Conservation (phyloP, 768 basidiomycete species). For the Xerocomellus chrysenteron region DNA sequence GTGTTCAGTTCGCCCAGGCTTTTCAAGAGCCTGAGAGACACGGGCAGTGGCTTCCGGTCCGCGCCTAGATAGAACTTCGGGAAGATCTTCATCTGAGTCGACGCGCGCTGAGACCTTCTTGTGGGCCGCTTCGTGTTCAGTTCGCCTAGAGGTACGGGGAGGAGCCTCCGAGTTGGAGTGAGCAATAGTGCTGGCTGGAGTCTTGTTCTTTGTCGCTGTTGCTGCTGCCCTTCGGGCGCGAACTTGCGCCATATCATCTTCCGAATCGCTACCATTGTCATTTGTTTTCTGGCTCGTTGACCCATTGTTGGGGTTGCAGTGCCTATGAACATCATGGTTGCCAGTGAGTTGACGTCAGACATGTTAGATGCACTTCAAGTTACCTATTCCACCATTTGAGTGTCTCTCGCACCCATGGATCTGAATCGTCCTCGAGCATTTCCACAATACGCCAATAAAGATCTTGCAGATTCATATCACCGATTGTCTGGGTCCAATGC, state of each 20-base stretch:
- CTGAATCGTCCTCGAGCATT: background rate
- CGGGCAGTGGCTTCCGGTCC: too few relatives aligned
- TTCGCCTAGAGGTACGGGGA: too few relatives aligned
- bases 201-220: too few relatives aligned
- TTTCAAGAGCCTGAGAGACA: too few relatives aligned
- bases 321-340: background rate
- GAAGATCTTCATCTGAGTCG: too few relatives aligned
- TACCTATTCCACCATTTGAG: conserved; percentile 5
- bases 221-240: background rate
- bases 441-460: background rate
- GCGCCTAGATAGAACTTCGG: too few relatives aligned
- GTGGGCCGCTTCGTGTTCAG: too few relatives aligned
- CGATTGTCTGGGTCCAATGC: background rate
- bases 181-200: too few relatives aligned
- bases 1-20: too few relatives aligned
- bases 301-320: background rate
- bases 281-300: background rate
- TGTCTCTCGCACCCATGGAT: background rate
- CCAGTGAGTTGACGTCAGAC: background rate
- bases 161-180: too few relatives aligned
- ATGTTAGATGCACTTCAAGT: background rate
- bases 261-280: background rate
- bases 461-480: background rate
- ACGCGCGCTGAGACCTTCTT: too few relatives aligned
- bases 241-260: background rate